Evolutionary conservation across 2,329 filamentous ascomycete genomes (phyloP).

Genomic region (Ophiostoma sp.): DNA sequence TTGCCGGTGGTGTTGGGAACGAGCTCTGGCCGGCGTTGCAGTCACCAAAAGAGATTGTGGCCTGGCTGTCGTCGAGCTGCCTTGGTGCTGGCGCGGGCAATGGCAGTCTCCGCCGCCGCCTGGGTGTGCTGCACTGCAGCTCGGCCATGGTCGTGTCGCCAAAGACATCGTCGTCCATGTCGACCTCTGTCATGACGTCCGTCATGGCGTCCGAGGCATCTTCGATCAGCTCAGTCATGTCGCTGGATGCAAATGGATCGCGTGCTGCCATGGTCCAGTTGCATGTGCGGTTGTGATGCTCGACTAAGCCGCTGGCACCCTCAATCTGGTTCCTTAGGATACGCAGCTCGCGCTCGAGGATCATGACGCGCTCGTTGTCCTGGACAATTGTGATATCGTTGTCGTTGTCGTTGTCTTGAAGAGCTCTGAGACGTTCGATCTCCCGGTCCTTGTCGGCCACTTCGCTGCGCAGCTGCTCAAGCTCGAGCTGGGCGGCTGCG

Average conservation of each 20-base stretch:
- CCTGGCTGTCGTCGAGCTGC: conserved; percentile 22
- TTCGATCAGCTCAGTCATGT: background rate
- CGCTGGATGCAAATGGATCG: conserved; percentile 41
- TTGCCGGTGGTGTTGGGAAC: conserved; percentile 52
- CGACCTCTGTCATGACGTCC: conserved; percentile 33
- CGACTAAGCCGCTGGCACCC: background rate
- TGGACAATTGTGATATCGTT: conserved; percentile 29
- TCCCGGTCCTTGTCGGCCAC: conserved; percentile 48
- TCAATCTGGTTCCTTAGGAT: conserved; percentile 28
- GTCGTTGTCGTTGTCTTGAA: conserved; percentile 46
- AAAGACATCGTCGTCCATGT: conserved; percentile 36
- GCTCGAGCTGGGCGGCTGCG: conserved; percentile 41
- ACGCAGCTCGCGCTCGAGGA: conserved; percentile 36
- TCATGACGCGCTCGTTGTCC: conserved; percentile 31
- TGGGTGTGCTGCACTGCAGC: conserved; percentile 48
- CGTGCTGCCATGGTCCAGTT: conserved; percentile 50
- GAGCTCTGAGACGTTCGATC: conserved; percentile 35
- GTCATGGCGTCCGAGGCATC: conserved; percentile 42
- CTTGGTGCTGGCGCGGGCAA: too few species aligned
- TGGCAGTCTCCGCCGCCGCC: conserved; percentile 27
- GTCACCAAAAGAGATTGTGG: conserved; percentile 28
- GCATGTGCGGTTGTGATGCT: conserved; percentile 26
- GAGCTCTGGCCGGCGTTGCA: conserved; percentile 30
- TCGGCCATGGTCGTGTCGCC: conserved; percentile 49
- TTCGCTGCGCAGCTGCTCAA: conserved; percentile 45